These are phyloP conservation scores for Triangularia verruculosa DNA, from an alignment of 2,329 filamentous ascomycete species.

Conservation along the genomic window DNA sequence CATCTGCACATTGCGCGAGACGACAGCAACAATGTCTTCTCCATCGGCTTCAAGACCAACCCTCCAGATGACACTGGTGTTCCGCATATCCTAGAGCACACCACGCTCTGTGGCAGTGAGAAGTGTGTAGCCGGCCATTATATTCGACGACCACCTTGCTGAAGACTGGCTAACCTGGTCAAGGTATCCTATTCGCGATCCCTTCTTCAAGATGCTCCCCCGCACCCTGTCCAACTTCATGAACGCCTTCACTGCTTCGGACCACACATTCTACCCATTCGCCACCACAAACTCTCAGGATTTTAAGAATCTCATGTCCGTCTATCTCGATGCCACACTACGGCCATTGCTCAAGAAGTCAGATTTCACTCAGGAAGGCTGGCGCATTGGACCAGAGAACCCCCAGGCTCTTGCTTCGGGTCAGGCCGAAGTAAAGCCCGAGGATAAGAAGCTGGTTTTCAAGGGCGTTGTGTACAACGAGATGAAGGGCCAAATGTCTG, in stretches of 20 bases:
- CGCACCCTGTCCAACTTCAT: slow-evolving; percentile 99
- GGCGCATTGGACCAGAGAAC: slow-evolving; percentile 93
- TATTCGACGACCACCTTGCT: not conserved
- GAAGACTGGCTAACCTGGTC: slow-evolving; percentile 8
- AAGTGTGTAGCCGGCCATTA: slow-evolving; percentile 59
- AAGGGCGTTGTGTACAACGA: slow-evolving; percentile 99
- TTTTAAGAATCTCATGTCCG: slow-evolving; percentile 92
- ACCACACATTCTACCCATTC: slow-evolving; percentile 97
- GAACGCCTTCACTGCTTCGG: slow-evolving; percentile 96
- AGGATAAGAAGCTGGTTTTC: slow-evolving; percentile 75
- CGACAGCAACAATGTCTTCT: slow-evolving; percentile 99
- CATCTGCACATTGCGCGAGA: slow-evolving; percentile 94
- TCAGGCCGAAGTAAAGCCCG: slow-evolving; percentile 43
- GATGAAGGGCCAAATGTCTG: slow-evolving; percentile 99
- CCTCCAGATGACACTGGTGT: slow-evolving; percentile 94
- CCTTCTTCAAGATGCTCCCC: slow-evolving; percentile 99
- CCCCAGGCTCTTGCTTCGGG: slow-evolving; percentile 55
- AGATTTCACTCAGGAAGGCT: slow-evolving; percentile 95
- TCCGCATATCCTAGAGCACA: slow-evolving; percentile 96
- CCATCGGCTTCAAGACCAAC: slow-evolving; percentile 98
- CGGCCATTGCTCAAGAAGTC: slow-evolving; percentile 84
- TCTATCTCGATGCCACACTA: slow-evolving; percentile 92
- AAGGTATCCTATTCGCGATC: slow-evolving; percentile 94
- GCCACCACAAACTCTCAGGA: slow-evolving; percentile 95
- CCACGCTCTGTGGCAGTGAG: slow-evolving; percentile 90